These are phyloP conservation scores for Endotrypanum monterogeii DNA, from an alignment of 208 protist genomes.

Conservation along the genomic window DNA sequence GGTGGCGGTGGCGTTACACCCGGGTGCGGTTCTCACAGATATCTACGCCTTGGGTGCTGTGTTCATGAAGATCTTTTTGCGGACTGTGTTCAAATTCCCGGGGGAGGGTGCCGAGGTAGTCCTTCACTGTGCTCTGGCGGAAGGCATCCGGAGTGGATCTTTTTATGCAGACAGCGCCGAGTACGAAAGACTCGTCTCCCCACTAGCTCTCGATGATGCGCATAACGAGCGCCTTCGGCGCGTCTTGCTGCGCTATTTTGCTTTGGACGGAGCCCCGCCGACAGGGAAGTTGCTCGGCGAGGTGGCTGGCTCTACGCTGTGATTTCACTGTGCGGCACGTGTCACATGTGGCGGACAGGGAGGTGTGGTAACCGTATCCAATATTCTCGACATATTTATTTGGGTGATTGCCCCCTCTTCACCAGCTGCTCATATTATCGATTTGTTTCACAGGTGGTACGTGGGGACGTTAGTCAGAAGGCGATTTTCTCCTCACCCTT, in stretches of 20 bases:
- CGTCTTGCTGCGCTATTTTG: constrained; percentile 44
- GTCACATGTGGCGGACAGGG: not conserved
- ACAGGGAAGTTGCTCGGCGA: constrained; percentile 3
- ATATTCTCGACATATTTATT: too few species aligned
- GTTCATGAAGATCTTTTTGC: constrained; percentile 44
- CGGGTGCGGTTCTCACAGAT: constrained; percentile 50
- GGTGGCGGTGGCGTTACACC: constrained; percentile 32
- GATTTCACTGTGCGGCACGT: not conserved
- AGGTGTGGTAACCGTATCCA: not conserved
- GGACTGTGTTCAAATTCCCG: constrained; percentile 56
- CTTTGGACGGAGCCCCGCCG: constrained; percentile 13
- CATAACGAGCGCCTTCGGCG: constrained; percentile 39
- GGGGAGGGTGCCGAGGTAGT: constrained; percentile 53
- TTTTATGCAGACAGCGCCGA: constrained; percentile 46
- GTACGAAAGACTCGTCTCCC: constrained; percentile 38
- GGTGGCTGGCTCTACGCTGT: constrained; percentile 7
- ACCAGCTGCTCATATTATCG: too few species aligned
- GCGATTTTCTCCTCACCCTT: too few species aligned
- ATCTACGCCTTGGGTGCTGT: constrained; percentile 42
- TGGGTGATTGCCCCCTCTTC: too few species aligned
- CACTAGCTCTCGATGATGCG: constrained; percentile 30
- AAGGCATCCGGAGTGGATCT: constrained; percentile 29
- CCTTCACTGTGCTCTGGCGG: constrained; percentile 40
- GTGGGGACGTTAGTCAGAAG: too few species aligned
- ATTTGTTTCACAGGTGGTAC: too few species aligned